phyloP scores from a whole-genome alignment of 768 basidiomycete species.

The Lepiota subincarnata region DNA sequence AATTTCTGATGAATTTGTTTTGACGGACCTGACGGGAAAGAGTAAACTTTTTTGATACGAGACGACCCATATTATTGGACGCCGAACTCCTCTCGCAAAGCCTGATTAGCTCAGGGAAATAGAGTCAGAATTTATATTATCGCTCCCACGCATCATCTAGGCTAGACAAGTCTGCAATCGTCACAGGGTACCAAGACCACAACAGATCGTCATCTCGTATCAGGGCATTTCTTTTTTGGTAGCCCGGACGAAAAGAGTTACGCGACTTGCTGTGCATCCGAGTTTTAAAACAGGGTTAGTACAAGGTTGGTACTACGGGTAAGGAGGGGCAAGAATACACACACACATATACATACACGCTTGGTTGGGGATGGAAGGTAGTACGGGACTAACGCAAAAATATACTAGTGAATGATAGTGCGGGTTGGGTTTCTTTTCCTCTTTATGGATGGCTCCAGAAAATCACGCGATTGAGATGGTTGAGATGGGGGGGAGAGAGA shows the following conservation, averaged over 20 bases:
- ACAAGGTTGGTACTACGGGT: not conserved
- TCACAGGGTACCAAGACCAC: conserved; percentile 5
- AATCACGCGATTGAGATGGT: too few relatives aligned
- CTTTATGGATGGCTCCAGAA: too few relatives aligned
- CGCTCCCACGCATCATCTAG: not conserved
- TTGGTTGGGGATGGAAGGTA: too few relatives aligned
- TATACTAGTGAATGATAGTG: too few relatives aligned
- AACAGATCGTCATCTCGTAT: not conserved
- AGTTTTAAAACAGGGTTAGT: not conserved
- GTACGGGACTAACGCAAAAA: too few relatives aligned
- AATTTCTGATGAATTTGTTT: conserved; percentile 3
- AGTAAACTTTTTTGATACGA: not conserved
- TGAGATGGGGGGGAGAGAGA: too few relatives aligned
- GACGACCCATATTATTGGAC: conserved; percentile 3
- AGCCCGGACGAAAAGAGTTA: not conserved
- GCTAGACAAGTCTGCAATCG: not conserved
- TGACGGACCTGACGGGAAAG: not conserved
- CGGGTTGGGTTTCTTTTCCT: too few relatives aligned
- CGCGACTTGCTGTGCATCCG: not conserved
- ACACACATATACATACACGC: too few relatives aligned
- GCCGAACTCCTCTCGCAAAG: not conserved
- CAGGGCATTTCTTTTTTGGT: not conserved
- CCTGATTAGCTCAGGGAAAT: not conserved
- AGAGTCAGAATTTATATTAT: not conserved
- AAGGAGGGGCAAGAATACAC: too few relatives aligned